These are phyloP conservation scores for Fistulinella prunicolor DNA, from an alignment of 768 basidiomycete species.

Conservation along the genomic window DNA sequence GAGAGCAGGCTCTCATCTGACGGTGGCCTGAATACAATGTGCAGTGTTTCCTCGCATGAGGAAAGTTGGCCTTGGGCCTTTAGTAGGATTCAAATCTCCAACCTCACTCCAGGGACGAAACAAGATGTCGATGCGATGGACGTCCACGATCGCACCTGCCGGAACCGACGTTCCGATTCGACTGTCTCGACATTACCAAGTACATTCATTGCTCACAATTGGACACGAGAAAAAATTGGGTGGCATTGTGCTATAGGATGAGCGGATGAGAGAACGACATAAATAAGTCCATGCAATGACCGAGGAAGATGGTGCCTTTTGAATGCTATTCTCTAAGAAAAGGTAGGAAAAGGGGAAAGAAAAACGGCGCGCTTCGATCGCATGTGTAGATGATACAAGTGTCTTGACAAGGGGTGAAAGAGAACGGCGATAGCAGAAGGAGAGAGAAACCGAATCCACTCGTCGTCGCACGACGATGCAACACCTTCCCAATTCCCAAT, in stretches of 20 bases:
- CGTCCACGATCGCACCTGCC: too few species aligned
- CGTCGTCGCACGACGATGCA: too few species aligned
- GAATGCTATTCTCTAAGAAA: not conserved
- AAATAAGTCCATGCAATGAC: constrained; percentile 20
- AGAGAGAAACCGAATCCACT: not conserved
- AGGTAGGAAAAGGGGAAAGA: not conserved
- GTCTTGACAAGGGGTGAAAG: not conserved
- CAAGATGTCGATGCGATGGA: too few species aligned
- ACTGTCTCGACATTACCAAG: too few species aligned
- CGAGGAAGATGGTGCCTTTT: not conserved
- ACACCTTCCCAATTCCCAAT: not conserved
- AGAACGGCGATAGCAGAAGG: not conserved
- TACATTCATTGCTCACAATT: not conserved
- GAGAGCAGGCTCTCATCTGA: too few species aligned
- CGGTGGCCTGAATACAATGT: too few species aligned
- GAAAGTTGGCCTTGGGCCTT: too few species aligned
- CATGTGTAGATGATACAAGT: constrained; percentile 9
- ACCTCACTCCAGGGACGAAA: too few species aligned
- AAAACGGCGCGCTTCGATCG: not conserved
- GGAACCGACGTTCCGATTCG: too few species aligned
- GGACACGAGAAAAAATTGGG: not conserved
- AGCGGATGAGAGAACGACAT: not conserved
- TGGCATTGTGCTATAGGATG: not conserved
- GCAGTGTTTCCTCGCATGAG: too few species aligned
- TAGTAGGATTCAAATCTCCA: too few species aligned